Percentiles rank a stretch among this genome's conserved stretches.
phyloP scores from a whole-genome alignment of 345 rosid species.

The rapeseed (Brassica napus) region DNA sequence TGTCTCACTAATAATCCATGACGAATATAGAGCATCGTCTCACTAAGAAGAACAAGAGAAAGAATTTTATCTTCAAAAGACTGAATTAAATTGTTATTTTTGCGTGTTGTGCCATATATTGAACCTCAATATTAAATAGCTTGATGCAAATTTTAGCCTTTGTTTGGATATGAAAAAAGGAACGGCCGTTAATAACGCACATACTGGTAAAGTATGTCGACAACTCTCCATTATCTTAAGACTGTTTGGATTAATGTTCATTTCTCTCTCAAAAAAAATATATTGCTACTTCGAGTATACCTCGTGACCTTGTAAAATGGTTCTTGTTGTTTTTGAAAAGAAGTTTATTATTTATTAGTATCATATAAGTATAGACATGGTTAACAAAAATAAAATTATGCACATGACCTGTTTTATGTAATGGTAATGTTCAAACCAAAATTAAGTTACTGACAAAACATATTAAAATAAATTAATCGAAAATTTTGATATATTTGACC shows the following conservation, averaged over 20 bases:
- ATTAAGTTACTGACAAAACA: slow-evolving; percentile 23
- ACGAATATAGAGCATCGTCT: not conserved
- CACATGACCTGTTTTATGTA: slow-evolving; percentile 16
- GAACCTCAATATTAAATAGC: not conserved
- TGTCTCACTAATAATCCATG: not conserved
- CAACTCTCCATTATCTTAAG: not conserved
- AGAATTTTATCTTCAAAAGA: not conserved
- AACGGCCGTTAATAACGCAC: not conserved
- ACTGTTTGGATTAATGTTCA: slow-evolving; percentile 12
- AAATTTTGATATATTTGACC: slow-evolving; percentile 30
- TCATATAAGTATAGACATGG: not conserved
- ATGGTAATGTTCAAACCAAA: slow-evolving; percentile 21
- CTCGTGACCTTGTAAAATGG: not conserved
- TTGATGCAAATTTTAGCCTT: too few relatives aligned
- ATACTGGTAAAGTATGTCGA: not conserved
- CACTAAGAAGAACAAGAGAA: not conserved
- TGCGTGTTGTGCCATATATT: not conserved
- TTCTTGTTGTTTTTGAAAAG: not conserved
- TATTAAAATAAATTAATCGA: not conserved
- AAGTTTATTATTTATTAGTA: not conserved
- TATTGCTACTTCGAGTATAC: not conserved
- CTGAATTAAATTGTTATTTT: not conserved
- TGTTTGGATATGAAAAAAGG: too few relatives aligned
- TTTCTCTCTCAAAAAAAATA: not conserved
- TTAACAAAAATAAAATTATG: not conserved